phyloP scores from a whole-genome alignment of 768 basidiomycete species.

The Pleurotus eryngii region DNA sequence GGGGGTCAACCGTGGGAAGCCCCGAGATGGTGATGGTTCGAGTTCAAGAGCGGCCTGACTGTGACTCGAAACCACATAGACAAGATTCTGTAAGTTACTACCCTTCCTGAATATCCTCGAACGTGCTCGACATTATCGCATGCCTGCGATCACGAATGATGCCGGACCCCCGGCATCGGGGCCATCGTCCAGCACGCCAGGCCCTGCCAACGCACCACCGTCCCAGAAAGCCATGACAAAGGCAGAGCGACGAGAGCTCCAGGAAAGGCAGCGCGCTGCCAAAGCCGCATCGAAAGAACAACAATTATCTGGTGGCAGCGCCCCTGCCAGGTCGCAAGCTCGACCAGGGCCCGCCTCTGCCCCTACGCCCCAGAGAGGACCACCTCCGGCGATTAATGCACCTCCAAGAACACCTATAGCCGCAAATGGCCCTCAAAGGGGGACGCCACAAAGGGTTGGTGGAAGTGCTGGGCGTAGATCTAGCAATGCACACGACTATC shows the following conservation, averaged over 20 bases:
- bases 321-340: neutral
- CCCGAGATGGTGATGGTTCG: too few species aligned
- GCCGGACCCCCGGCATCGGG: conserved; percentile 15
- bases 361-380: neutral
- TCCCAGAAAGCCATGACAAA: conserved; percentile 77
- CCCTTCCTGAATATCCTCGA: too few species aligned
- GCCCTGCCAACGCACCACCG: conserved; percentile 28
- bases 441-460: conserved; percentile 6
- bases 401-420: conserved; percentile 10
- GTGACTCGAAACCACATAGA: too few species aligned
- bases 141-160: conserved; percentile 13
- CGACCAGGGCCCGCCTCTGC: conserved; percentile 13
- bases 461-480: conserved; percentile 5
- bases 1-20: too few species aligned
- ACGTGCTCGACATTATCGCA: neutral
- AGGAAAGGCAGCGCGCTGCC: conserved; percentile 79
- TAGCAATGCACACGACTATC: conserved; percentile 13
- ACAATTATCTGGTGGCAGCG: conserved; percentile 14
- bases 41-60: too few species aligned
- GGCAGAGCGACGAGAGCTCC: conserved; percentile 74
- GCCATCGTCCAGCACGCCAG: conserved; percentile 9
- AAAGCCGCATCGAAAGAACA: conserved; percentile 49
- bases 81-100: too few species aligned
- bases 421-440: neutral
- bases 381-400: conserved; percentile 3